Evolutionary conservation across 495 filamentous ascomycete genomes (phyloP).

Genomic region (Aspergillus bridgeri): DNA sequence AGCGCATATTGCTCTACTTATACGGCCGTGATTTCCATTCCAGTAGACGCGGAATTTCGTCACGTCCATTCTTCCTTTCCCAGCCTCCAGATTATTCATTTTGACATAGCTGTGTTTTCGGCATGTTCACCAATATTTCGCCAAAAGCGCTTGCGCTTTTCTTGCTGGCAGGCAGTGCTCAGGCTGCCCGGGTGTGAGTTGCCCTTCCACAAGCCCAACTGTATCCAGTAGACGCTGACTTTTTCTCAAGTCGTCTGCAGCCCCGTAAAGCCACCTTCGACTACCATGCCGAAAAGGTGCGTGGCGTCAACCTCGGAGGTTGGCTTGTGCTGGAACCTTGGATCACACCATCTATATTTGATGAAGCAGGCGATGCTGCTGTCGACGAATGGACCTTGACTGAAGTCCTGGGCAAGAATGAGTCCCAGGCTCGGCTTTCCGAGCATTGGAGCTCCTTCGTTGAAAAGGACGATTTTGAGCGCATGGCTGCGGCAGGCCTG

Average conservation of each 20-base stretch:
- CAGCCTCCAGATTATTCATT: conserved; percentile 22
- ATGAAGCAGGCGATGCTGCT: conserved; percentile 43
- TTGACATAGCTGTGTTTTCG: conserved; percentile 19
- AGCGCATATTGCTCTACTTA: conserved; percentile 29
- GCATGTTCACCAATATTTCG: conserved; percentile 35
- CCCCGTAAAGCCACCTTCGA: conserved; percentile 36
- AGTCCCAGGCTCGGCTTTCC: conserved; percentile 43
- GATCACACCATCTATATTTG: conserved; percentile 66
- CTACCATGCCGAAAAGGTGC: conserved; percentile 45
- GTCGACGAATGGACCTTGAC: conserved; percentile 64
- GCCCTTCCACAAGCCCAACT: not conserved
- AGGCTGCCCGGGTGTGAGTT: conserved; percentile 38
- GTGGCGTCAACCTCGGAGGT: conserved; percentile 57
- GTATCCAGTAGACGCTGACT: not conserved
- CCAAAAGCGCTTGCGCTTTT: conserved; percentile 36
- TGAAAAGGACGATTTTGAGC: conserved; percentile 61
- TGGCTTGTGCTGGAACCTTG: conserved; percentile 60
- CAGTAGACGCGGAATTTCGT: conserved; percentile 23
- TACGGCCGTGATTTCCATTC: conserved; percentile 34
- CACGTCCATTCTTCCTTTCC: conserved; percentile 24
- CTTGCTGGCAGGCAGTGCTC: conserved; percentile 29
- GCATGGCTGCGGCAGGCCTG: conserved; percentile 62
- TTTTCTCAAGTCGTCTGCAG: conserved; percentile 30
- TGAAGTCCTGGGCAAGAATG: conserved; percentile 45
- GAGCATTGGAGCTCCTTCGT: conserved; percentile 65